A percentile compares a stretch with the other conserved stretches of the same genome.
phyloP scores from a whole-genome alignment of 2,329 filamentous ascomycete genomes.

The Tolypocladium pustulatum region DNA sequence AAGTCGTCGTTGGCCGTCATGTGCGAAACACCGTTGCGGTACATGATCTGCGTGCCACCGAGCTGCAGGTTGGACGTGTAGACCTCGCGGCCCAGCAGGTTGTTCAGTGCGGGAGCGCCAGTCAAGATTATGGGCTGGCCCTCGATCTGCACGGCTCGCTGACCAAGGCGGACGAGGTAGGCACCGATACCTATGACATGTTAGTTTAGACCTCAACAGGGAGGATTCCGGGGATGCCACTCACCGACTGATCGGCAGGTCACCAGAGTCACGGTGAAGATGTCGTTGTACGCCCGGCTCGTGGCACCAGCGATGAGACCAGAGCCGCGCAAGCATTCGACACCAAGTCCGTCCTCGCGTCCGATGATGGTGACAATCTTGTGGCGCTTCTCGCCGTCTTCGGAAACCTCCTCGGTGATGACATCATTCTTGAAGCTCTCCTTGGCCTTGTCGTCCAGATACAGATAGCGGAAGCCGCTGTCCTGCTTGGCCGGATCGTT shows the following conservation, averaged over 20 bases:
- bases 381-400: slow-evolving; percentile 82
- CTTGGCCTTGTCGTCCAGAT: slow-evolving; percentile 79
- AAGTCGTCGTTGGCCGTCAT: slow-evolving; percentile 98
- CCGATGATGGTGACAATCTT: slow-evolving; percentile 92
- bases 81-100: slow-evolving; percentile 92
- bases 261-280: slow-evolving; percentile 95
- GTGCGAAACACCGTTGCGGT: slow-evolving; percentile 98
- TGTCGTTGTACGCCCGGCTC: slow-evolving; percentile 93
- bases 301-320: slow-evolving; percentile 97
- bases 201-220: background rate
- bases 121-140: slow-evolving; percentile 98
- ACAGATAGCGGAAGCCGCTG: slow-evolving; percentile 92
- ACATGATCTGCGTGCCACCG: slow-evolving; percentile 99
- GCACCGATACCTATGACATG: slow-evolving; percentile 68
- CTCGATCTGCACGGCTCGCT: slow-evolving; percentile 97
- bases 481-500: slow-evolving; percentile 75
- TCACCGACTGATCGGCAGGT: slow-evolving; percentile 94
- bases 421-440: slow-evolving; percentile 66
- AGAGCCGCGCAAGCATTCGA: slow-evolving; percentile 93
- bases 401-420: slow-evolving; percentile 74
- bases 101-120: slow-evolving; percentile 95
- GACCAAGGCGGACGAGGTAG: slow-evolving; percentile 94
- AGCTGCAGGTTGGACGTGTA: slow-evolving; percentile 99
- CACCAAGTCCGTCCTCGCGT: slow-evolving; percentile 89
- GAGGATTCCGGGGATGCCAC: slow-evolving; percentile 12